These are phyloP conservation scores for Pulveroboletus sp. DNA, from an alignment of 768 basidiomycete genomes.

Conservation along the genomic window DNA sequence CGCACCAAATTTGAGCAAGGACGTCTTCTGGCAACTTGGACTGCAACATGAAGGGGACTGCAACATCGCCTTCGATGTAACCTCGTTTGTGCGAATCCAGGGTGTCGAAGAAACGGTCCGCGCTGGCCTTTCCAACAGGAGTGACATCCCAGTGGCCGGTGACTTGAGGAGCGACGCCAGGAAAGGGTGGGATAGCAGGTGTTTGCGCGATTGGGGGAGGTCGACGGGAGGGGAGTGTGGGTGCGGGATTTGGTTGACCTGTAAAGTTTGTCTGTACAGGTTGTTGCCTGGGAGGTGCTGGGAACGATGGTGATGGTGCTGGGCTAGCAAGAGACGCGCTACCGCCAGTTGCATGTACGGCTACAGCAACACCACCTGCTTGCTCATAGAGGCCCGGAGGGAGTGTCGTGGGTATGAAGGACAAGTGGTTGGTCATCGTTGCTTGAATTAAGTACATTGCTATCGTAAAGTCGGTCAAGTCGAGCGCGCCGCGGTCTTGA, in stretches of 20 bases:
- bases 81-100: constrained; percentile 75
- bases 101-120: constrained; percentile 79
- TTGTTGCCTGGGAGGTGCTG: constrained; percentile 56
- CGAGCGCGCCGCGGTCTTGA: constrained; percentile 84
- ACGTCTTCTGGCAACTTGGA: constrained; percentile 79
- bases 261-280: constrained; percentile 56
- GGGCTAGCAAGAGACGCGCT: constrained; percentile 65
- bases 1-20: constrained; percentile 91
- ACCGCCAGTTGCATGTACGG: constrained; percentile 56
- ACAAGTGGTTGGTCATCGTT: constrained; percentile 77
- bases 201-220: constrained; percentile 16
- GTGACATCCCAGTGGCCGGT: constrained; percentile 77
- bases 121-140: constrained; percentile 67
- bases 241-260: constrained; percentile 33
- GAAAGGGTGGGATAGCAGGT: constrained; percentile 26
- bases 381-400: constrained; percentile 87
- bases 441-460: constrained; percentile 97
- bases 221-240: constrained; percentile 22
- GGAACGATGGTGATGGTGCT: constrained; percentile 37
- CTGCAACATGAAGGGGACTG: constrained; percentile 93
- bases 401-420: constrained; percentile 67
- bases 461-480: constrained; percentile 88
- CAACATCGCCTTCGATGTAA: constrained; percentile 88
- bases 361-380: constrained; percentile 50
- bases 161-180: constrained; percentile 25